Base-by-base conservation (phyloP, 805 yeast genomes). In the Pichia kluyveri region DNA sequence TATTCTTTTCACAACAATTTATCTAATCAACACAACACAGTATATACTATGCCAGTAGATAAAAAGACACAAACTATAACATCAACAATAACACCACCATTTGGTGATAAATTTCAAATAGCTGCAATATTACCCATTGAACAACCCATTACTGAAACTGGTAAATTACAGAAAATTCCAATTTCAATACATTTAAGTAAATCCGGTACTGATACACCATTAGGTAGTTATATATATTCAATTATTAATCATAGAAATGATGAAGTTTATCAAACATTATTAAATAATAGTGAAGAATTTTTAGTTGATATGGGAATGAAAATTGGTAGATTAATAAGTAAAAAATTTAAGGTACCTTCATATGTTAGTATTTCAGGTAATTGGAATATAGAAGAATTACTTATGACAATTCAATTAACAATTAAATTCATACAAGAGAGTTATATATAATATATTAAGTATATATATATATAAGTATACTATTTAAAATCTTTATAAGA, bases 401-500 rank as follows among this genome's bases (percentile, higher is more conserved):
- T 55, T 3, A 41, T 52, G 8, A 34, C 52, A 11, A 58, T 66
- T 7, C 66, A 59, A 44, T 58, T 56, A 17, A 51, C 67, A 0
- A 44, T 69, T 5, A 53, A 56, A 4, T 46, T 59, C 26, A 61
- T 73, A 14, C 69, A 68, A 17, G 51, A 53, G 9, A 34, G 48
- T 34, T 60, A 32, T 12, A 43, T 31, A 51, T 40, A 23, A 48
- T 44, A 8, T 48, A 52, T 34, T 6, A 10, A 17, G 15, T 6
- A 17, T 11, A 8, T 14, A 32, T 32, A 32, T 27, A 27, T 26
- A 34, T 37, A 44, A 9, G 15, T 7, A 26, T 2, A 1, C 9
- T 71, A 83, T 68, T 83, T 82, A 61, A 86, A 86, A 68, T 91
- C 95, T 70, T 91, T 91, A 69, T 85, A 86, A 34, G 90, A 77